Evolutionary conservation across 306 rosid species (phyloP).

Genomic region (Nissolia schottii): DNA sequence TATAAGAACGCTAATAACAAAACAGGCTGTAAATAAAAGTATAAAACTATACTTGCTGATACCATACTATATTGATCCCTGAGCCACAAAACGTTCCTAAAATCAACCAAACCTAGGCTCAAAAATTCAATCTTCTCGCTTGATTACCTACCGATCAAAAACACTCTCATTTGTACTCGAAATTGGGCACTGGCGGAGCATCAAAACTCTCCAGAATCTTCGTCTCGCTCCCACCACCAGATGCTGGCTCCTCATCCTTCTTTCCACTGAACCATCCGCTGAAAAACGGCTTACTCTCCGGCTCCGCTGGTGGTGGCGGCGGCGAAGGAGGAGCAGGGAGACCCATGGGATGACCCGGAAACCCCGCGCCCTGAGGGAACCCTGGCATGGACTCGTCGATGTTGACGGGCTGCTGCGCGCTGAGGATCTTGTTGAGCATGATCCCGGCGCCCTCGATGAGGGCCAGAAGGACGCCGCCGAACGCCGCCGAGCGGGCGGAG

Average conservation of each 20-base stretch:
- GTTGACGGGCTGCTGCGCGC: conserved; percentile 55
- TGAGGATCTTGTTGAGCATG: conserved; percentile 67
- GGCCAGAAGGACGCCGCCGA: conserved; percentile 68
- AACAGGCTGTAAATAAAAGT: background rate
- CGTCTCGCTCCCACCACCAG: conserved; percentile 68
- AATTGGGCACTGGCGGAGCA: conserved; percentile 86
- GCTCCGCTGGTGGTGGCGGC: background rate
- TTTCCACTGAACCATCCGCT: conserved; percentile 58
- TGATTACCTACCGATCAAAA: background rate
- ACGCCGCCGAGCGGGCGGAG: conserved; percentile 54
- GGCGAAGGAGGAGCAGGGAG: conserved; percentile 11
- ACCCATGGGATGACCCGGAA: conserved; percentile 26
- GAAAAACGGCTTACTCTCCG: conserved; percentile 28
- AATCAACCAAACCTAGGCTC: background rate
- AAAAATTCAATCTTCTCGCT: background rate
- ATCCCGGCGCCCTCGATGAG: conserved; percentile 88
- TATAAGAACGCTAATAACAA: background rate
- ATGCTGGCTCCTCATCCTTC: conserved; percentile 38
- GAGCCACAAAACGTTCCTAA: background rate
- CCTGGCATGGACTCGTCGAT: conserved; percentile 52
- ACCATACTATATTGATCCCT: background rate
- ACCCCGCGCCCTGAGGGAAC: conserved; percentile 28
- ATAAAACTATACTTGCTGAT: conserved; percentile 1
- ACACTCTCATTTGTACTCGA: conserved; percentile 61
- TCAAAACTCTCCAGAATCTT: conserved; percentile 90